These are phyloP conservation scores for Blastomyces emzantsi DNA, from an alignment of 2,329 filamentous ascomycete genomes.

Conservation along the genomic window DNA sequence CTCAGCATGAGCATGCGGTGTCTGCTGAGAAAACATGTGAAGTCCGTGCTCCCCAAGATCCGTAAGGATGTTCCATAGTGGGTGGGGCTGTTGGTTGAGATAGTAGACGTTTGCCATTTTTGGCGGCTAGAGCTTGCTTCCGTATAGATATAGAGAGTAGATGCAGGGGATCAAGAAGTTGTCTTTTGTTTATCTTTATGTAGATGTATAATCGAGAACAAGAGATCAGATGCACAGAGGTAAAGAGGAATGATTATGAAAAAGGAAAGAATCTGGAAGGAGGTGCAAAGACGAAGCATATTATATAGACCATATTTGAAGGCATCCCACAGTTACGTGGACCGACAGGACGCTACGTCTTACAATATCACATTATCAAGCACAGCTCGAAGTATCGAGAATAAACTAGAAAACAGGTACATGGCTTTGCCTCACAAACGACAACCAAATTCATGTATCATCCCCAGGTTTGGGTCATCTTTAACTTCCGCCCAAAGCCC, in stretches of 20 bases:
- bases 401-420: neutral
- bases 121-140: neutral
- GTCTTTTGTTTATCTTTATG: neutral
- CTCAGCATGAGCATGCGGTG: constrained; percentile 17
- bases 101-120: constrained; percentile 47
- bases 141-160: neutral
- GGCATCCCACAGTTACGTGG: neutral
- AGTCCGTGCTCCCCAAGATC: constrained; percentile 43
- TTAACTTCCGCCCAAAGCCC: neutral
- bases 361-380: neutral
- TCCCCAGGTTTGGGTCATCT: neutral
- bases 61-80: constrained; percentile 50
- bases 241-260: neutral
- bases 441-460: neutral
- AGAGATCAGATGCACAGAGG: neutral
- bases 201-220: neutral
- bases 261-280: neutral
- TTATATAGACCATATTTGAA: neutral
- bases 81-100: constrained; percentile 37
- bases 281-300: neutral
- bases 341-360: neutral
- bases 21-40: constrained; percentile 26
- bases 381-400: constrained; percentile 3
- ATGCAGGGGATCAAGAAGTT: neutral
- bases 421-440: neutral